Evolutionary conservation across 345 rosid genomes (phyloP), one percentile per base, ranked within the genome.

Genomic region (Salix caprea): DNA sequence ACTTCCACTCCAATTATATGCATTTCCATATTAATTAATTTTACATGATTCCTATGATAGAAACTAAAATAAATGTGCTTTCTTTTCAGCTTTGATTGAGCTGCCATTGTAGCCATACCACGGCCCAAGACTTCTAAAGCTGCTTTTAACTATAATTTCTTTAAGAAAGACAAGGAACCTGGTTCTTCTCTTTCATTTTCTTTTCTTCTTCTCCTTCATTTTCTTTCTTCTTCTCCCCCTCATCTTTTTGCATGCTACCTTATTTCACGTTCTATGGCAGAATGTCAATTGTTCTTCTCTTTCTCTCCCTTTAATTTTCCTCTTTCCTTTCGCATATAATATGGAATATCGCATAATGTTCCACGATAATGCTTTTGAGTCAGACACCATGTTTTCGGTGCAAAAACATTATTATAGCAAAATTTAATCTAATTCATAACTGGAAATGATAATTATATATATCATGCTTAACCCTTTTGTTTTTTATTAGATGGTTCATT

Each of bases 141-240:
- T 42, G 76, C 77, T 76, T 85, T 65, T 70, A 74, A 37, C 44
- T 32, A 21, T 14, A 56, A 64, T 68, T 65, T 50, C 9, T 10
- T 32, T 6, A n/a, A 44, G 26, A 82, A 80, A 80, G 86, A 69
- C 42, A 52, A 60, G 70, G 87, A 84, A 82, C 83, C 86, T 50
- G 84, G 73, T 86, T 86, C 89, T 73, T 37, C 76, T 5, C 28
- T 18, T 62, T 24, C 30, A 34, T 23, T 28, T 14, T 28, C 44
- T 11, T 40, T 40, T 30, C 32, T 86, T 86, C 89, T 73, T 37
- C 76, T 5, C 28, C 66, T 62, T 24, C 30, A 34, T 23, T 28
- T 14, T 28, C 44, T 2, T 40, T 40, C 44, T 10, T 10, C 89
- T 76, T 26, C 76, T 7, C 2, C 66, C 26, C 10, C 30, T 23